Conservation (phyloP, 2,329 filamentous ascomycete species). For the Monosporascus sp. region DNA sequence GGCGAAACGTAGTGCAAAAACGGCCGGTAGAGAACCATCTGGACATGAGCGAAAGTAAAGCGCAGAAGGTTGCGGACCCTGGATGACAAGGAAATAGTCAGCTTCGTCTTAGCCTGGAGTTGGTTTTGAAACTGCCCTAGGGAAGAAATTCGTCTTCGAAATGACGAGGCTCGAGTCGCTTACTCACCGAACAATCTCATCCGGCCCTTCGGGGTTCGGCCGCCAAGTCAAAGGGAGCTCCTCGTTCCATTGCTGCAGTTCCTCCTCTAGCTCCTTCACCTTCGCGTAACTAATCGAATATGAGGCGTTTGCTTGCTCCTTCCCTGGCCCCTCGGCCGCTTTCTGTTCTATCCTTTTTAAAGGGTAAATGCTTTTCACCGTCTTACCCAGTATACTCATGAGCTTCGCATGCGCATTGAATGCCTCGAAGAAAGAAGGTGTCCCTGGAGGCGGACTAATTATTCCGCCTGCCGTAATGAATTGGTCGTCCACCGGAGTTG, state of each 20-base stretch:
- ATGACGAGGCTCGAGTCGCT: no score
- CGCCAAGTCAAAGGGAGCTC: constrained; percentile 69
- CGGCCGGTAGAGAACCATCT: constrained; percentile 76
- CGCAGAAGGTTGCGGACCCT: constrained; percentile 69
- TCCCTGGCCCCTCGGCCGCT: constrained; percentile 31
- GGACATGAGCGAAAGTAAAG: constrained; percentile 76
- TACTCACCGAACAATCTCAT: constrained; percentile 69
- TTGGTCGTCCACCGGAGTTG: constrained; percentile 61
- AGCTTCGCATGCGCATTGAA: constrained; percentile 61
- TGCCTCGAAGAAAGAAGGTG: constrained; percentile 56
- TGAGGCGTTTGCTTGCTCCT: constrained; percentile 35
- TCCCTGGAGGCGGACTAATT: constrained; percentile 47
- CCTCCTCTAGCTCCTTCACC: constrained; percentile 59
- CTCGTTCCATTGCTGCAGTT: constrained; percentile 59
- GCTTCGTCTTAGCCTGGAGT: neutral
- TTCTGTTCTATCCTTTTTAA: constrained; percentile 50
- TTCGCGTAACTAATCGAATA: constrained; percentile 59
- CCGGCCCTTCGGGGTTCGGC: constrained; percentile 69
- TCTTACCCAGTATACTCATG: constrained; percentile 58
- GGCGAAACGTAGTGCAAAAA: constrained; percentile 80
- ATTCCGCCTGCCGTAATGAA: constrained; percentile 58
- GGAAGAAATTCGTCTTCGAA: no score
- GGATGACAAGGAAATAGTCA: constrained; percentile 11
- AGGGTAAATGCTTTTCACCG: constrained; percentile 62
- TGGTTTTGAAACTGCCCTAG: no score